Base-by-base conservation (phyloP, 2,329 filamentous ascomycete genomes). In the Aspergillus sp. region DNA sequence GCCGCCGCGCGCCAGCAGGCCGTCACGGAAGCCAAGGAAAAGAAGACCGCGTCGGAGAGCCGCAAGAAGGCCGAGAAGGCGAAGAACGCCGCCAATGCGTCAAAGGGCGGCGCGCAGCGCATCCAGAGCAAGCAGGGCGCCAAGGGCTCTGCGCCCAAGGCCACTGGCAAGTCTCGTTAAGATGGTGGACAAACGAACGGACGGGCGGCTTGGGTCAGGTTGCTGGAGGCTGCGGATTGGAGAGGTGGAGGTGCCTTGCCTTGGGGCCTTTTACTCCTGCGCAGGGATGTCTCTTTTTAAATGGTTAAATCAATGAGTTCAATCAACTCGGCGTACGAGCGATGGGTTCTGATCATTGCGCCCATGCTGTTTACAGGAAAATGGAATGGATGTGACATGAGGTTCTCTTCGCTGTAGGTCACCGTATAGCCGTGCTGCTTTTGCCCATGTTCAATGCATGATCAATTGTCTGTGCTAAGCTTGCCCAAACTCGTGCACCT, bases 61-160 rank as follows among this genome's bases (percentile, higher is more conserved):
- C 80, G 78, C 67, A 98, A 96, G 86, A 98, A 96, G 84, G 83
- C 85, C 40, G 88, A 96, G 72, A 98, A 98, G 86, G 91, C 91
- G 58, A 96, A 96, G 84, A 74, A 56, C 60, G 88, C 88, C 49
- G 76, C 82, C 52, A 57, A 52, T 43, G 75, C 80, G 51, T 70
- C 80, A 63, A 82, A 84, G 72, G 88, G 86, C 61, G 77, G 86
- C 72, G 73, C 75, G 51, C 66, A 69, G 58, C 80, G 83, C 67
- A 84, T 93, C 65, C 73, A 81, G 66, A 88, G 86, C 80, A 98
- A 98, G 84, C 86, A 94, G 78, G 86, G 86, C 60, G 81, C 86
- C 50, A 94, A 93, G 80, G 91, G 91, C 59, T 78, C 86, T 53
- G 78, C 75, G 55, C 68, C 72, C 62, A 95, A 95, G 82, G 80